Evolutionary conservation across 257 asterid species (phyloP).

Genomic region (Nicotiana otophora): DNA sequence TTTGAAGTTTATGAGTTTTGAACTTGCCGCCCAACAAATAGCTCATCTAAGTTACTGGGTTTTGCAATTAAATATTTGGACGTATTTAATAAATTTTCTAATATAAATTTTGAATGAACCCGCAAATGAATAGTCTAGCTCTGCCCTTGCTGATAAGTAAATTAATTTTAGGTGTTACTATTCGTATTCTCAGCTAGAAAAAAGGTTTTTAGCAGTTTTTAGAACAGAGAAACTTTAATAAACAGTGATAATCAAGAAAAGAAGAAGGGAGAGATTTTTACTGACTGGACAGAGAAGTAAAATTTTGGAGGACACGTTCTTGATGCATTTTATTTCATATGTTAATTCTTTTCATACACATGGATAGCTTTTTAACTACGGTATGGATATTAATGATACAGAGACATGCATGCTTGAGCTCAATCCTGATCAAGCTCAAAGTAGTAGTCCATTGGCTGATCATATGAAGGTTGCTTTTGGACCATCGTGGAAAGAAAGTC

Average conservation of each 20-base stretch:
- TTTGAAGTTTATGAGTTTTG: no score
- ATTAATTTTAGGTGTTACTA: no score
- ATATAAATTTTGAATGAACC: no score
- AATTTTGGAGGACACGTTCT: not conserved
- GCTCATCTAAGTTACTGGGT: no score
- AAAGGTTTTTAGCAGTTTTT: not conserved
- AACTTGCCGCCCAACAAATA: no score
- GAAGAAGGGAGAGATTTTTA: not conserved
- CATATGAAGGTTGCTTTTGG: constrained; percentile 69
- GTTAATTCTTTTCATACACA: not conserved
- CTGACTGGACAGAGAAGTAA: not conserved
- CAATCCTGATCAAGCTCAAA: constrained; percentile 27
- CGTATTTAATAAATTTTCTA: no score
- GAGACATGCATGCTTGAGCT: constrained; percentile 63
- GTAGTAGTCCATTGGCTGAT: constrained; percentile 45
- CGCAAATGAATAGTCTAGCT: no score
- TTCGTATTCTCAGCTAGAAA: not conserved
- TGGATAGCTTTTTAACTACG: not conserved
- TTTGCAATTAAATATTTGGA: no score
- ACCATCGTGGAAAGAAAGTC: constrained; percentile 59
- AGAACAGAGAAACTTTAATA: not conserved
- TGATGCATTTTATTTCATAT: not conserved
- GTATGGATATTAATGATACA: constrained; percentile 5
- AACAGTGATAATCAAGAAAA: not conserved
- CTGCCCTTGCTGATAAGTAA: no score